A percentile compares a stretch with the other conserved stretches of the same genome.
phyloP scores from a whole-genome alignment of 345 rosid genomes.

The Erodium maritimum region DNA sequence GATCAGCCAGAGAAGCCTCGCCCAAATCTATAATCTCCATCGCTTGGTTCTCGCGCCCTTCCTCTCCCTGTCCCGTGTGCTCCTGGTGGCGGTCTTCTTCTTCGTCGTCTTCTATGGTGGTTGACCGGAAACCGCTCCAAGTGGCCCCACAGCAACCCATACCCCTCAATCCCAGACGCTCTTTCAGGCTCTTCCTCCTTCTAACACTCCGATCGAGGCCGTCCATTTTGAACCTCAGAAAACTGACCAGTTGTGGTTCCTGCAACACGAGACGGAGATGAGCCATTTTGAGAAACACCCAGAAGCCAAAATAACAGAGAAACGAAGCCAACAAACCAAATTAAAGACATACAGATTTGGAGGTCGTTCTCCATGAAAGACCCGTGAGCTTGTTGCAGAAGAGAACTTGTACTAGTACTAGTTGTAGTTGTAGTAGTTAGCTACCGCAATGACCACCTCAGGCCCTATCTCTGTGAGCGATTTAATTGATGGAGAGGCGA shows the following conservation, averaged over 20 bases:
- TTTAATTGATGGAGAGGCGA: not conserved
- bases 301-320: slow-evolving; percentile 1
- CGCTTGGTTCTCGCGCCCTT: not conserved
- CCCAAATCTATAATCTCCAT: not conserved
- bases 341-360: not conserved
- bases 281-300: slow-evolving; percentile 26
- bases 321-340: not conserved
- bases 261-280: slow-evolving; percentile 35
- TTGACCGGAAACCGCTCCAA: slow-evolving; percentile 39
- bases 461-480: not conserved
- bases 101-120: slow-evolving; percentile 30
- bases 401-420: no score
- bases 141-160: slow-evolving; percentile 65
- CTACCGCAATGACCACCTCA: not conserved
- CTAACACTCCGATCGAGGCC: slow-evolving; percentile 24
- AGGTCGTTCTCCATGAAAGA: slow-evolving; percentile 16
- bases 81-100: slow-evolving; percentile 11
- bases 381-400: slow-evolving; percentile 33
- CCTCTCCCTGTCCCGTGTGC: not conserved
- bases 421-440: not conserved
- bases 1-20: not conserved
- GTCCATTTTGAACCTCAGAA: slow-evolving; percentile 49
- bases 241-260: slow-evolving; percentile 21
- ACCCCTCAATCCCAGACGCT: slow-evolving; percentile 52
- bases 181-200: slow-evolving; percentile 32